These are phyloP conservation scores for Arthroderma uncinatum DNA, from an alignment of 2,329 filamentous ascomycete species.

Conservation along the genomic window DNA sequence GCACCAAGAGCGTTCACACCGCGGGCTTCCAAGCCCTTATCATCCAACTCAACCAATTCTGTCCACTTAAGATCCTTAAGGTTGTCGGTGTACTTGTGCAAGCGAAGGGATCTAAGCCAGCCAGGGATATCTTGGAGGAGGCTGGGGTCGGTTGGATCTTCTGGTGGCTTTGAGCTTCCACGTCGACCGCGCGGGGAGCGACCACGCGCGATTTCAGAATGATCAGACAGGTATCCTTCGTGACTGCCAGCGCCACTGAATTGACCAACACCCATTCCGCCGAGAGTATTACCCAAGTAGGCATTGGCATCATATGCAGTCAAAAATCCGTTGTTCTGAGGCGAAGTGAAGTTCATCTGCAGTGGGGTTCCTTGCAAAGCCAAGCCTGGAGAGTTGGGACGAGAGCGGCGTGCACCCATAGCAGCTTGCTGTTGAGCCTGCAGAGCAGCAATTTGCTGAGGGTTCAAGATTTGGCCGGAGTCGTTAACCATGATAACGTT, in stretches of 20 bases:
- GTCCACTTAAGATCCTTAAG: constrained; percentile 96
- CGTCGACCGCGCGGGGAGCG: constrained; percentile 84
- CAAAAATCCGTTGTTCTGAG: constrained; percentile 89
- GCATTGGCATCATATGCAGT: constrained; percentile 70
- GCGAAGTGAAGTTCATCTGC: constrained; percentile 64
- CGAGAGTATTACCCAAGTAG: constrained; percentile 60
- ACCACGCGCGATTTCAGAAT: constrained; percentile 81
- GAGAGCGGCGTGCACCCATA: constrained; percentile 54
- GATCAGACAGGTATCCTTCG: constrained; percentile 86
- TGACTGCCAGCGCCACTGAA: constrained; percentile 60
- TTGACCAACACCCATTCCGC: constrained; percentile 58
- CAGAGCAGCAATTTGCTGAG: constrained; percentile 73
- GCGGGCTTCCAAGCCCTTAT: constrained; percentile 81
- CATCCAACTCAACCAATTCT: constrained; percentile 81
- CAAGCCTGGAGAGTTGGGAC: constrained; percentile 80
- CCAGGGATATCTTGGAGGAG: constrained; percentile 89
- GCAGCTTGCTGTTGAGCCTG: constrained; percentile 54
- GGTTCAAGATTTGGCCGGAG: constrained; percentile 73
- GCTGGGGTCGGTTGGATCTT: constrained; percentile 85
- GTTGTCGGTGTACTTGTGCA: constrained; percentile 99
- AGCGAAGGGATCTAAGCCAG: constrained; percentile 84
- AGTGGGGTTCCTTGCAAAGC: constrained; percentile 55
- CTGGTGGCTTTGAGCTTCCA: constrained; percentile 92
- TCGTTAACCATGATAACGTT: constrained; percentile 94
- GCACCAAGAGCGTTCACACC: constrained; percentile 93